Evolutionary conservation across 2,329 filamentous ascomycete species (phyloP).

Genomic region (Geoglossum cookeanum): DNA sequence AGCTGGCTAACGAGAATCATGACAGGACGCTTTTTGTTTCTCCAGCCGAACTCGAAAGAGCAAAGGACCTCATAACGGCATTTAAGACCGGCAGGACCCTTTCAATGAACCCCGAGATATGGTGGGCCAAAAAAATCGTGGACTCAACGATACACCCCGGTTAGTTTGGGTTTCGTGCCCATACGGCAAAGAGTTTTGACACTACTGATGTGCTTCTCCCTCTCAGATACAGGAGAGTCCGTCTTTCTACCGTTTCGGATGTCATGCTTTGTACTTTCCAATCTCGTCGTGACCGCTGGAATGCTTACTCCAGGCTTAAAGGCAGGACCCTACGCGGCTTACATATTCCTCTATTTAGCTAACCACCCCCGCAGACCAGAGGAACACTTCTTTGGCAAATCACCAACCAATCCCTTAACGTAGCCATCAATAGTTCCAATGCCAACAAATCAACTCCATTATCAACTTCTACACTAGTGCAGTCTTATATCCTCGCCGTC

Average conservation of each 20-base stretch:
- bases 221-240: conserved; percentile 68
- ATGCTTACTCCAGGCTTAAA: conserved; percentile 85
- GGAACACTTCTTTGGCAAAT: conserved; percentile 91
- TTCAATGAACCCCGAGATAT: conserved; percentile 76
- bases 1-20: not conserved
- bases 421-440: conserved; percentile 93
- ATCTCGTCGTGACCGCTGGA: conserved; percentile 82
- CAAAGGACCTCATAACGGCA: conserved; percentile 59
- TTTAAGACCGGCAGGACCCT: conserved; percentile 73
- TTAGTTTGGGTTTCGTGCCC: conserved; percentile 24
- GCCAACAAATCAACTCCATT: conserved; percentile 93
- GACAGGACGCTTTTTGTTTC: conserved; percentile 71
- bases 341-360: not conserved
- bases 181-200: not conserved
- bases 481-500: conserved; percentile 85
- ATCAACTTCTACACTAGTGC: conserved; percentile 56
- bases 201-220: not conserved
- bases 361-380: conserved; percentile 33
- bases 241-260: conserved; percentile 93
- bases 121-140: conserved; percentile 91
- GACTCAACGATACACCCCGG: conserved; percentile 92
- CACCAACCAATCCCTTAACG: conserved; percentile 92
- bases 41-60: conserved; percentile 57
- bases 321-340: conserved; percentile 25
- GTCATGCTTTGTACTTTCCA: conserved; percentile 87